A percentile compares a stretch with the other conserved stretches of the same genome.
phyloP scores from a whole-genome alignment of 2,329 filamentous ascomycete species.

The Xylariaceae sp. region DNA sequence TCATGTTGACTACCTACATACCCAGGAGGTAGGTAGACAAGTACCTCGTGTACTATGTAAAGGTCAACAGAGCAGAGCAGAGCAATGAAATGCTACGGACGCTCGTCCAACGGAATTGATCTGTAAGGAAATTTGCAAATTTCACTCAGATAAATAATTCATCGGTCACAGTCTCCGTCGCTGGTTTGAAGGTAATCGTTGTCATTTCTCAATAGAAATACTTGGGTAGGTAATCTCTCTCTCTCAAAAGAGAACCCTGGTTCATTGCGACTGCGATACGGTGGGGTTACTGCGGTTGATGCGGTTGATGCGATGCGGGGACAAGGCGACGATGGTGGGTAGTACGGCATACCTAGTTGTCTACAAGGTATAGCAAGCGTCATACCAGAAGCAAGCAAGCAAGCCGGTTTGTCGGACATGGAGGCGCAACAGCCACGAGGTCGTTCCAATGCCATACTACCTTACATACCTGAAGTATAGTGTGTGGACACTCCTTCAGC shows the following conservation, averaged over 20 bases:
- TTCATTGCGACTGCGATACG: not conserved
- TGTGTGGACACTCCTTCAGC: conserved; percentile 7
- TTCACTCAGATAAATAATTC: too few species aligned
- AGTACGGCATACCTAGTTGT: conserved; percentile 1
- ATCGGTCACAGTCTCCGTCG: not conserved
- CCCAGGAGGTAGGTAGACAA: too few species aligned
- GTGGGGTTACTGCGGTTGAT: not conserved
- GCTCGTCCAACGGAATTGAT: not conserved
- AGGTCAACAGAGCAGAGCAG: not conserved
- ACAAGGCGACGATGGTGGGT: conserved; percentile 1
- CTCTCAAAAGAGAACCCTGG: too few species aligned
- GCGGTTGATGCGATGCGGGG: conserved; percentile 3
- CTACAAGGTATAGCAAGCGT: not conserved
- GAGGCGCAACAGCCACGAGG: conserved; percentile 3
- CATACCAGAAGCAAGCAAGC: conserved; percentile 1
- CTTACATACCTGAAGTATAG: not conserved
- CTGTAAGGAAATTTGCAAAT: not conserved
- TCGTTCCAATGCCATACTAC: not conserved
- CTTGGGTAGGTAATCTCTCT: not conserved
- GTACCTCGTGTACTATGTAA: not conserved
- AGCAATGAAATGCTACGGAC: not conserved
- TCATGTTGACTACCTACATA: not conserved
- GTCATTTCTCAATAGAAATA: not conserved
- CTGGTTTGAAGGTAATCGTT: not conserved
- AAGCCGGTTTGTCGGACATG: conserved; percentile 8